Evolutionary conservation across 164 flowering plant species (phyloP), one percentile per base, ranked within the genome.

Genomic region (Chimonanthus salicifolius): DNA sequence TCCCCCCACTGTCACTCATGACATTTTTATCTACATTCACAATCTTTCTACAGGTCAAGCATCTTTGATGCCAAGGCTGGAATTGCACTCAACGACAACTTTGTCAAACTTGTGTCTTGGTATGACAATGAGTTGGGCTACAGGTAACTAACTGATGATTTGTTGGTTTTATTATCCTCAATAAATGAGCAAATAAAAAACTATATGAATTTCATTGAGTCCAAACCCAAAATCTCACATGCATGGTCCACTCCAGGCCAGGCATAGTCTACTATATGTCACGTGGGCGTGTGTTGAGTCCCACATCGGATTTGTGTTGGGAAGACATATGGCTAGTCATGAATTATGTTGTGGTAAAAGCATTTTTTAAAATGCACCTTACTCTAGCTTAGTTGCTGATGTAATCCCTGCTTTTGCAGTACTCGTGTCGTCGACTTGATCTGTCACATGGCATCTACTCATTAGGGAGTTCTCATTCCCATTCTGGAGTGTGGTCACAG

Each of bases 61-160:
- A 92, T 92, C 58, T 94, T 92, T 73, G 97, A 94, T 82, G 98
- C 98, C 70, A 92, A 92, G 85, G 97, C 97, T 74, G 98, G 97
- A 75, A 94, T 94, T 81, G 91, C 94, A 15, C 79, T 94, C 83
- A 92, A 83, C 62, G 84, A 85, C 0, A 83, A 88, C 80, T 94
- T 90, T 70, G 88, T 88, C 70, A 92, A 94, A 72, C 82, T 94
- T 6, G 97, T 94, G 7, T 82, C 97, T 13, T 94, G 98, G 98
- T 94, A 92, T 48, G 97, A 90, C 93, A 92, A 92, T 45, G 96
- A 94, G 77, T 87, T 90, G 94, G 96, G 96, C 18, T 90, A 93
- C 95, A 92, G 95, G 95, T 90, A 84, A 76, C 33, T 33, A 33
- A 33, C 33, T 33, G 33, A 33, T 33, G 33, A 33, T 33, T 33